Base-by-base conservation (phyloP, 306 rosid genomes). In the Sechiopsis laciniata region DNA sequence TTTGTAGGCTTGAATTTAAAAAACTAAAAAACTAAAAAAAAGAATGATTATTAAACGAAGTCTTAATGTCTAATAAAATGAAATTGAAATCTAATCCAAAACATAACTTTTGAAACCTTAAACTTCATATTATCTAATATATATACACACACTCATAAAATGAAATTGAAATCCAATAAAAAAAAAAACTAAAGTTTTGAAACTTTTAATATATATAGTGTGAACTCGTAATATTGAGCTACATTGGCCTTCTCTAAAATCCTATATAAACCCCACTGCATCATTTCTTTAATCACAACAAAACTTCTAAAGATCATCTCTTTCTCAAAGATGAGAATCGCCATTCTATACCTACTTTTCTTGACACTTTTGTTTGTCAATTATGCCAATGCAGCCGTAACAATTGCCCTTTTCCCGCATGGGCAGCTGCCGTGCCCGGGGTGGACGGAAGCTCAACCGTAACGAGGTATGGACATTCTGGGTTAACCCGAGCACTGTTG, bases 381-480 rank as follows among this genome's bases (percentile, higher is more conserved):
- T 7, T 6, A 55, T 21, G 26, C 65, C 19, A 1, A 40, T 16
- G 86, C 83, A 0, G 83, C 81, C 81, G 79, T 7, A 91, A 91
- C 79, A 69, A 71, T 1, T 88, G 95, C 64, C 14, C 55, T 53
- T 81, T 70, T 78, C 76, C 90, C 1, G 83, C 87, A 2, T 88
- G 95, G 97, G 88, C 86, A 0, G 87, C 76, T 2, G 89, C 86
- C 10, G 71, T 77, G 11, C 81, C 85, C 0, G 89, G 84, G 89
- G 95, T 0, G 95, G 95, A 17, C 62, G 0, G 19, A 73, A 60
- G 74, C 84, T 89, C 0, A 60, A 82, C 77, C 10, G 58, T 3
- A 71, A 61, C 8, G 77, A 85, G 10, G n/a, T 78, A 0, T 87
- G 95, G 92, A 59, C 5, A 10, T 0, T 88, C 7, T 78, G 66